These are phyloP conservation scores for Trichopus zeylanicus DNA, from an alignment of 116 monocot species.

Conservation along the genomic window DNA sequence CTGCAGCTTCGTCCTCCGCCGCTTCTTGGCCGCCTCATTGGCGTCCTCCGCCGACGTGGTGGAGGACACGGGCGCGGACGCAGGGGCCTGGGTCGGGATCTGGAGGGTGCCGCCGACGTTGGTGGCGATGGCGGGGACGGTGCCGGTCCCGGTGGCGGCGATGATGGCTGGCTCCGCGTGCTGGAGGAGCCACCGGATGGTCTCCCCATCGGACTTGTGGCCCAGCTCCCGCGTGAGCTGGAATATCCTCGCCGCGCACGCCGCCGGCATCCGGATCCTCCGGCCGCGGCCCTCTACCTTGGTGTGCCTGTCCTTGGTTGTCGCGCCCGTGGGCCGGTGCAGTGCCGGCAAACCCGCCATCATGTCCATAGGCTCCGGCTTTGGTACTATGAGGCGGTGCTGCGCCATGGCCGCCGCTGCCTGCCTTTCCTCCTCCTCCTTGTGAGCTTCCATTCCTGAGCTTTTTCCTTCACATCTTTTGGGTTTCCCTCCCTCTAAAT, in stretches of 20 bases:
- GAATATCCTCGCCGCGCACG: too few relatives aligned
- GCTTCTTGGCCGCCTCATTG: conserved; percentile 7
- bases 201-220: too few relatives aligned
- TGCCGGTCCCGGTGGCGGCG: conserved; percentile 63
- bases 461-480: too few relatives aligned
- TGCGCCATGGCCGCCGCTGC: background rate
- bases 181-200: conserved; percentile 67
- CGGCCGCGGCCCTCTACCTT: conserved; percentile 73
- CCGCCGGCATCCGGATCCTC: conserved; percentile 75
- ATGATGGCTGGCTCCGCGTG: conserved; percentile 73
- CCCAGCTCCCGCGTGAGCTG: too few relatives aligned
- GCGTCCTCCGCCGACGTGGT: background rate
- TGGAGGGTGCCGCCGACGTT: conserved; percentile 48
- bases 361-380: conserved; percentile 24
- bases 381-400: conserved; percentile 18
- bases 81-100: conserved; percentile 43
- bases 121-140: conserved; percentile 62
- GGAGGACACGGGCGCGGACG: conserved; percentile 5
- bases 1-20: conserved; percentile 34
- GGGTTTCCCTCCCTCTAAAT: too few relatives aligned
- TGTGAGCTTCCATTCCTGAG: too few relatives aligned
- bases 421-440: too few relatives aligned
- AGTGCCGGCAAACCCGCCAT: conserved; percentile 13
- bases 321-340: conserved; percentile 6
- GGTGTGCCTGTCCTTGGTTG: conserved; percentile 68